Percentiles rank a stretch among this genome's conserved stretches.
These are phyloP conservation scores for Fusarium citri DNA, from an alignment of 2,329 filamentous ascomycete species.

Conservation along the genomic window DNA sequence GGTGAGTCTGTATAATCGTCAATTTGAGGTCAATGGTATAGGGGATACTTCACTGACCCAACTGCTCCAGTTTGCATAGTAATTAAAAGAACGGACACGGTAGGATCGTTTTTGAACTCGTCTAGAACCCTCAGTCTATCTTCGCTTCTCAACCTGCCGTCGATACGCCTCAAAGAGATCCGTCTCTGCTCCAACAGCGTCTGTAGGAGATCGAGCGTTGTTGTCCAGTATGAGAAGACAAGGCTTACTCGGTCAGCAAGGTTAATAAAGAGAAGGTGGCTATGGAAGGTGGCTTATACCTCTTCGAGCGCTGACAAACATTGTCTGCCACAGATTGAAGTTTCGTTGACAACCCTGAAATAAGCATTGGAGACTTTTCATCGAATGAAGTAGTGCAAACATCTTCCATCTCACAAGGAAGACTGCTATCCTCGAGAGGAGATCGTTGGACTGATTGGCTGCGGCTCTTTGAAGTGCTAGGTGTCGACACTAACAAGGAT, in stretches of 20 bases:
- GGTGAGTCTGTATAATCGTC: background rate
- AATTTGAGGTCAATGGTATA: background rate
- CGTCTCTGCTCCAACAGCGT: background rate
- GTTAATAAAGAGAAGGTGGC: accelerated
- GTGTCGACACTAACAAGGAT: background rate
- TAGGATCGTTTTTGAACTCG: background rate
- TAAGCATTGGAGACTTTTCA: accelerated
- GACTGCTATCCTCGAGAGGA: accelerated
- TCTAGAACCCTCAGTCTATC: background rate
- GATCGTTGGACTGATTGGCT: background rate
- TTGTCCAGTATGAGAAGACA: background rate
- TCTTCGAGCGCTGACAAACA: background rate
- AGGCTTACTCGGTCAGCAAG: background rate
- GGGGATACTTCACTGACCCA: background rate
- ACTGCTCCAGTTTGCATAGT: background rate
- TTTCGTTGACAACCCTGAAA: background rate
- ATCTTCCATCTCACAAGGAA: background rate
- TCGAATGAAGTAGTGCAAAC: background rate
- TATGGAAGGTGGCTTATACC: accelerated
- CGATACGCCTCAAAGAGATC: background rate
- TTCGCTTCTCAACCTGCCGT: background rate
- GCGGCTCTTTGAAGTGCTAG: background rate
- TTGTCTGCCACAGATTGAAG: background rate
- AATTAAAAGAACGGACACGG: background rate
- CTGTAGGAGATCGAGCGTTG: background rate